Conservation (phyloP, 306 rosid genomes). For the Bauhinia variegata region DNA sequence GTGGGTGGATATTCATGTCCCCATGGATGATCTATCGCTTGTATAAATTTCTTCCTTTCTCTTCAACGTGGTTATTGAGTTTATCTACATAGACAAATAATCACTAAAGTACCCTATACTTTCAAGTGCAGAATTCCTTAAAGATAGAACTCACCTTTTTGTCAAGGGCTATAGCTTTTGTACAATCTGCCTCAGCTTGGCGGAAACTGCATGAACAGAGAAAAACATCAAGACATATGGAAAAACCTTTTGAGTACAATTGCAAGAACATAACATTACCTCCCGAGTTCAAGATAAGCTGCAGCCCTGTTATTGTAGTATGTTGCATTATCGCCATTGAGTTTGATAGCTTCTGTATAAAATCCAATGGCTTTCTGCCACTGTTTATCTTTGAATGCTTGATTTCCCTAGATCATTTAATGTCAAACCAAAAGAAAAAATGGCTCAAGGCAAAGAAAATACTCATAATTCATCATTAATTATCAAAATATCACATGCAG, state of each 20-base stretch:
- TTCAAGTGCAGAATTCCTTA: not conserved
- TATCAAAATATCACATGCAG: too few relatives aligned
- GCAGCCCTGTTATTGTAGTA: constrained; percentile 94
- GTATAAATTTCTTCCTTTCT: too few relatives aligned
- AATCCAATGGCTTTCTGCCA: constrained; percentile 89
- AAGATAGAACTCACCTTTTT: constrained; percentile 66
- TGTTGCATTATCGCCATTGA: constrained; percentile 69
- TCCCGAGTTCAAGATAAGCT: constrained; percentile 80
- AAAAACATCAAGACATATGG: constrained; percentile 40
- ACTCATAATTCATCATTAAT: too few relatives aligned
- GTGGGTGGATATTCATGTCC: too few relatives aligned
- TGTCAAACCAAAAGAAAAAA: constrained; percentile 18
- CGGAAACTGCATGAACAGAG: constrained; percentile 54
- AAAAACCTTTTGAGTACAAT: constrained; percentile 25
- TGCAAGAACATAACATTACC: constrained; percentile 49
- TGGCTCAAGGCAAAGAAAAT: too few relatives aligned
- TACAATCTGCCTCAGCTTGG: constrained; percentile 91
- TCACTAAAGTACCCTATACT: constrained; percentile 10
- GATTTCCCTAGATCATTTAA: constrained; percentile 86
- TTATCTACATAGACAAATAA: not conserved
- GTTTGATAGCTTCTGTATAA: constrained; percentile 94
- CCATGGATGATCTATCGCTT: too few relatives aligned
- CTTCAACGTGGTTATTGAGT: too few relatives aligned
- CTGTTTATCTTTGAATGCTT: constrained; percentile 90
- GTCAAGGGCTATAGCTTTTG: constrained; percentile 78